A percentile compares a stretch with the other conserved stretches of the same genome.
Evolutionary conservation across 495 filamentous ascomycete genomes (phyloP).

Genomic region (Viridothelium virens): DNA sequence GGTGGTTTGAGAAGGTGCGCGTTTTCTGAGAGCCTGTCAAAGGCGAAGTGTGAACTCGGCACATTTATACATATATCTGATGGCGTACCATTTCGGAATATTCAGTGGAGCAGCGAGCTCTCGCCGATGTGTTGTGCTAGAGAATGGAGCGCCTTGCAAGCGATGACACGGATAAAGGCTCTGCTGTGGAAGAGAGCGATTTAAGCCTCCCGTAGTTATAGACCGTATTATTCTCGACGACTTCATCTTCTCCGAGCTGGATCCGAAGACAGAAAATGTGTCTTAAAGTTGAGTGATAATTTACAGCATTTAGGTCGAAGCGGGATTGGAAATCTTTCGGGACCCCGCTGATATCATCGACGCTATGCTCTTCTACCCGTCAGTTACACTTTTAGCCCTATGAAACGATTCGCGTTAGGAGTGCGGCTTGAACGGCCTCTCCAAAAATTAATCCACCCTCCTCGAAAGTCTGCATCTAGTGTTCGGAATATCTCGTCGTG

Average conservation of each 20-base stretch:
- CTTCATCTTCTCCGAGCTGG: neutral
- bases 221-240: neutral
- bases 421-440: neutral
- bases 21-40: constrained; percentile 76
- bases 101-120: constrained; percentile 54
- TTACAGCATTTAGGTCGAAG: no score
- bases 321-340: neutral
- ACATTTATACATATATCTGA: neutral
- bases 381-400: neutral
- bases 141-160: neutral
- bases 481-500: neutral
- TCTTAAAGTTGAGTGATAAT: neutral
- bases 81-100: constrained; percentile 71
- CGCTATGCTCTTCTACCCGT: neutral
- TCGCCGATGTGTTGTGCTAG: neutral
- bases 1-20: constrained; percentile 89
- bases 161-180: neutral
- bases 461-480: neutral
- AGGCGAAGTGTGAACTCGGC: neutral
- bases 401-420: neutral
- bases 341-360: constrained; percentile 10
- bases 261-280: neutral
- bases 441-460: neutral
- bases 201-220: neutral
- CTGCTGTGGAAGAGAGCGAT: neutral